Conservation (phyloP, 768 basidiomycete genomes). For the Guyanaporus albipodus region DNA sequence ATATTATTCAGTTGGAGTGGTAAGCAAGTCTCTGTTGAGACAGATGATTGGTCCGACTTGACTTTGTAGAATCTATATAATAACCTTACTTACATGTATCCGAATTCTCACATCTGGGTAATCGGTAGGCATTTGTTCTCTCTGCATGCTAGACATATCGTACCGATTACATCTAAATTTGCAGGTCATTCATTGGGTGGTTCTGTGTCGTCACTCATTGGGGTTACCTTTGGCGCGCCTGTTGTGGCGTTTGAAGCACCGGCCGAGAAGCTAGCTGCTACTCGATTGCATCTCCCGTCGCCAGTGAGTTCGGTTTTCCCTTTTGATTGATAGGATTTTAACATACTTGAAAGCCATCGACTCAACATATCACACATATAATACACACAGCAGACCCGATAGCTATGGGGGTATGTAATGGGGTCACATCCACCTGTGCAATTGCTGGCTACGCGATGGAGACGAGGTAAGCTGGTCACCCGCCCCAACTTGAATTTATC, state of each 20-base stretch:
- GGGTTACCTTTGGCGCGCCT: slow-evolving; percentile 87
- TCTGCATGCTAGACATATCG: not conserved
- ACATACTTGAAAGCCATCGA: slow-evolving; percentile 48
- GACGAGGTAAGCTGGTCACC: slow-evolving; percentile 40
- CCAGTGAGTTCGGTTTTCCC: slow-evolving; percentile 50
- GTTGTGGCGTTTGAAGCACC: slow-evolving; percentile 90
- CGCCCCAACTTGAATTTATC: not conserved
- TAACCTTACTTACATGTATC: slow-evolving; percentile 89
- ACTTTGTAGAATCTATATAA: slow-evolving; percentile 78
- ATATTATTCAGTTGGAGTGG: slow-evolving; percentile 84
- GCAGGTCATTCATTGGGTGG: slow-evolving; percentile 80
- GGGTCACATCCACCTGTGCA: slow-evolving; percentile 71
- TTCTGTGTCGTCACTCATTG: slow-evolving; percentile 76
- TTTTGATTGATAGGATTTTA: not conserved
- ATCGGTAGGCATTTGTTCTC: slow-evolving; percentile 43
- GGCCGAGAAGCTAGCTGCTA: slow-evolving; percentile 64
- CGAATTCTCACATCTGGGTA: slow-evolving; percentile 85
- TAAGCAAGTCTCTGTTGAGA: slow-evolving; percentile 34
- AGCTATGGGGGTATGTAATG: slow-evolving; percentile 79
- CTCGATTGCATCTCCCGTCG: slow-evolving; percentile 79
- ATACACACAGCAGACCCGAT: slow-evolving; percentile 96
- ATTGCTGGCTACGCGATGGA: slow-evolving; percentile 87
- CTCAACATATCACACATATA: slow-evolving; percentile 77
- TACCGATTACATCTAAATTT: not conserved
- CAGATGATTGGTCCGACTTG: not conserved